Percentiles rank a stretch among this genome's conserved stretches.
Evolutionary conservation across 768 basidiomycete species (phyloP).

Genomic region (Dacryopinax primogenitus): DNA sequence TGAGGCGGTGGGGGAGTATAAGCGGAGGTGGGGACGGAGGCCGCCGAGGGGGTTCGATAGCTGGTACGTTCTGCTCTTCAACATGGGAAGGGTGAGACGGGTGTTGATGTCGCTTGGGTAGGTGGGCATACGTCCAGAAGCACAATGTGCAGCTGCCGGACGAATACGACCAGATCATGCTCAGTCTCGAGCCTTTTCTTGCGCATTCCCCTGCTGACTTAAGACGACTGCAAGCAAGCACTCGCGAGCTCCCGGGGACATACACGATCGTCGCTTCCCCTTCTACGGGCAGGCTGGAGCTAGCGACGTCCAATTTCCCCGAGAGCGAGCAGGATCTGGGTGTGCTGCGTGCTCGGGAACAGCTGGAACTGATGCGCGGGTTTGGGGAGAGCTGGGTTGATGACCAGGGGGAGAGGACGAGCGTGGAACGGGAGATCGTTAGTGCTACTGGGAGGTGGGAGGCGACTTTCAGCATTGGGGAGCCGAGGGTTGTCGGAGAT

Average conservation of each 20-base stretch:
- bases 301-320: background rate
- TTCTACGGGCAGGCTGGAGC: background rate
- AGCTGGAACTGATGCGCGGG: background rate
- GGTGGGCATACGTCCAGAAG: conserved; percentile 37
- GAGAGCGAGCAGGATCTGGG: background rate
- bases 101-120: conserved; percentile 6
- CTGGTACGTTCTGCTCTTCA: conserved; percentile 28
- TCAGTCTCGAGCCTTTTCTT: conserved; percentile 33
- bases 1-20: conserved; percentile 32
- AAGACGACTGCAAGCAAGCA: background rate
- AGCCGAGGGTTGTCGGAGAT: background rate
- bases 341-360: background rate
- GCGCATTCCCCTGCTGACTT: background rate
- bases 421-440: background rate
- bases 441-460: background rate
- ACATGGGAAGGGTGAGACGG: background rate
- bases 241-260: background rate
- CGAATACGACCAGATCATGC: conserved; percentile 42
- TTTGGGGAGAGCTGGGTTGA: background rate
- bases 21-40: conserved; percentile 27
- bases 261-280: background rate
- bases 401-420: background rate
- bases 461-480: background rate
- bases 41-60: conserved; percentile 34
- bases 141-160: conserved; percentile 40